phyloP scores from a whole-genome alignment of 2,329 filamentous ascomycete species.

The Calonectria henricotiae region DNA sequence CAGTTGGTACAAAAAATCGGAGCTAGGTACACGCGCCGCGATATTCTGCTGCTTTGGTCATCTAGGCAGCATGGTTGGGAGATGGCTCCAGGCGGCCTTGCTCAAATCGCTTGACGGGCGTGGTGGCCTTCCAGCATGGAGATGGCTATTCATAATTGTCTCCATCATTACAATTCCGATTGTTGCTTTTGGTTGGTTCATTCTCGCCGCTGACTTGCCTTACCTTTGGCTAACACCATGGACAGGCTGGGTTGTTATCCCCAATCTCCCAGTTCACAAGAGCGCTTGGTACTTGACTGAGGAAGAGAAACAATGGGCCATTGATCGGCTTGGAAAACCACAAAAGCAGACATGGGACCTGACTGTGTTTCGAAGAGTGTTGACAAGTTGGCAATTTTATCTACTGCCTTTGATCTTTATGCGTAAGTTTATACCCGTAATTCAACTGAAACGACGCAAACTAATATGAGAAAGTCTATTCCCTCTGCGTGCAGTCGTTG shows the following conservation, averaged over 20 bases:
- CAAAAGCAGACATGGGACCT: conserved; percentile 22
- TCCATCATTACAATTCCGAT: conserved; percentile 62
- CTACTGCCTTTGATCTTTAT: conserved; percentile 28
- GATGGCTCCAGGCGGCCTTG: conserved; percentile 64
- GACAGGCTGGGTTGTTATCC: conserved; percentile 26
- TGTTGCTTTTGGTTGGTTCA: conserved; percentile 57
- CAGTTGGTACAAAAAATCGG: conserved; percentile 63
- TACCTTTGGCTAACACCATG: not conserved
- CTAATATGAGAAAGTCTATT: conserved; percentile 1
- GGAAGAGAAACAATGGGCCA: conserved; percentile 26
- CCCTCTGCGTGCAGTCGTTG: conserved; percentile 2
- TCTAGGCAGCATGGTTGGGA: conserved; percentile 63
- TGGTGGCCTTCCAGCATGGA: conserved; percentile 60
- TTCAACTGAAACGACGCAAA: not conserved
- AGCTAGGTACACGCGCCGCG: conserved; percentile 61
- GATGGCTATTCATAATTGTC: conserved; percentile 64
- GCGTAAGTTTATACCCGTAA: not conserved
- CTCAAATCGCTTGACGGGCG: conserved; percentile 56
- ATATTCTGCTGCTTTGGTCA: conserved; percentile 63
- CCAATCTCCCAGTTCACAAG: conserved; percentile 24
- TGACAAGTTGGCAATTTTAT: conserved; percentile 32
- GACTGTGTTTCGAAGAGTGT: conserved; percentile 26
- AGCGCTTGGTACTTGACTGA: conserved; percentile 27
- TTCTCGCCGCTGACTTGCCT: not conserved
- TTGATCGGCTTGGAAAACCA: conserved; percentile 17